Evolutionary conservation across 352 stramenopile genomes (phyloP).

Genomic region (Globisporangium barbulae): DNA sequence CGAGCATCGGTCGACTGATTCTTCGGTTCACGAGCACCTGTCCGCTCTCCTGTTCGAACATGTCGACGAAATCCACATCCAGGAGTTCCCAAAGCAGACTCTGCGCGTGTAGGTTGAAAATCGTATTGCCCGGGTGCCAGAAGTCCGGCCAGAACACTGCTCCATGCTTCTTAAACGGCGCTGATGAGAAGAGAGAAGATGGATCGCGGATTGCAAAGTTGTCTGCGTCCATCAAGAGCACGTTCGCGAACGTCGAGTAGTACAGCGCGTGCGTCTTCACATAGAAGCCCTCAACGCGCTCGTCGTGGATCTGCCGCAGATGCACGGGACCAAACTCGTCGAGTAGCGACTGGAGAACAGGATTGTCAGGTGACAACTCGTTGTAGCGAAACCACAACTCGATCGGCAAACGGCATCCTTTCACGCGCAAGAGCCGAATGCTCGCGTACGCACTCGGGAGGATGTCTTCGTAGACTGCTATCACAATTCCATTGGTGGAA

Average conservation of each 20-base stretch:
- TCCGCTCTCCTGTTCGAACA: constrained; percentile 52
- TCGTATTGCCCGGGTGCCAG: constrained; percentile 48
- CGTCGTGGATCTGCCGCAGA: constrained; percentile 44
- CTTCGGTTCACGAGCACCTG: constrained; percentile 42
- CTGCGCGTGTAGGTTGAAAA: constrained; percentile 59
- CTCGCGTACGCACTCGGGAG: constrained; percentile 49
- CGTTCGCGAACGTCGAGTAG: constrained; percentile 43
- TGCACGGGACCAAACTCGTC: constrained; percentile 31
- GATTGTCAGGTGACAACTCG: constrained; percentile 37
- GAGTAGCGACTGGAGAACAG: constrained; percentile 30
- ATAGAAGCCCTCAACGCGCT: constrained; percentile 44
- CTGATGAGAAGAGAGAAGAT: constrained; percentile 35
- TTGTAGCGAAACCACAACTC: constrained; percentile 57
- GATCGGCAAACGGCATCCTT: constrained; percentile 37
- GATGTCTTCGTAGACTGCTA: constrained; percentile 40
- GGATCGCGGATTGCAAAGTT: constrained; percentile 45
- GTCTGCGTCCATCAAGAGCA: constrained; percentile 47
- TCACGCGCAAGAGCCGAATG: constrained; percentile 35
- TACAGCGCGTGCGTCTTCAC: constrained; percentile 52
- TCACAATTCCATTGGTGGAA: constrained; percentile 33
- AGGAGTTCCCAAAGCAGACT: constrained; percentile 53
- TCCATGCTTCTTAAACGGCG: constrained; percentile 25
- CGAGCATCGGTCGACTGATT: constrained; percentile 27
- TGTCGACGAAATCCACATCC: constrained; percentile 37
- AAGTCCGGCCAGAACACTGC: constrained; percentile 53